Percentiles rank a stretch among this genome's conserved stretches.
Conservation (phyloP, 2,329 filamentous ascomycete species). For the Colletotrichum tabaci region DNA sequence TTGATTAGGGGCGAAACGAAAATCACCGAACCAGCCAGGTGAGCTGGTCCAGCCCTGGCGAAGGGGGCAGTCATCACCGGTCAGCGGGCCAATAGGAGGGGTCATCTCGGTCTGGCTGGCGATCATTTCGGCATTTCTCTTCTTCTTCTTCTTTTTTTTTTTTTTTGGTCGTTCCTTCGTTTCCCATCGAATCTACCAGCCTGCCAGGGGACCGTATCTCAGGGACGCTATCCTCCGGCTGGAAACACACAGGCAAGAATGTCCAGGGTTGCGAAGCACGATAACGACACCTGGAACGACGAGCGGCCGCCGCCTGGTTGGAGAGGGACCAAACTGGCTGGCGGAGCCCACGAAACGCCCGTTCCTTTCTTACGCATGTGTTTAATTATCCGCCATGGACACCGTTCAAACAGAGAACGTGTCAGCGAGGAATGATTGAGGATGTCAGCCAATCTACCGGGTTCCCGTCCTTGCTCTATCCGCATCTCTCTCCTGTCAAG, state of each 20-base stretch:
- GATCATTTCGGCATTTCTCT: conserved; percentile 17
- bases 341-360: neutral
- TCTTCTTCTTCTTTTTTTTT: too few relatives aligned
- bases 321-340: neutral
- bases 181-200: conserved; percentile 27
- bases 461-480: neutral
- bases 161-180: conserved; percentile 3
- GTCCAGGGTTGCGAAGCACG: neutral
- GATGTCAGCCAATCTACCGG: conserved; percentile 5
- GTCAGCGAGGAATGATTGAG: neutral
- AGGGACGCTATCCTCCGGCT: neutral
- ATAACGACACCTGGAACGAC: neutral
- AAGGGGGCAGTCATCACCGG: conserved; percentile 1
- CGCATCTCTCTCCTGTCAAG: neutral
- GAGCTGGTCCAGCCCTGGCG: conserved; percentile 15
- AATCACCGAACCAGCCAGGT: neutral
- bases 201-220: conserved; percentile 14
- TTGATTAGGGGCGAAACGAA: neutral
- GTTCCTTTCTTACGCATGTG: neutral
- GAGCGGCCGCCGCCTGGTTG: neutral
- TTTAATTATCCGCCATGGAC: neutral
- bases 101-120: conserved; percentile 4
- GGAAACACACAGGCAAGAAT: conserved; percentile 8
- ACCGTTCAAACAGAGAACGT: neutral
- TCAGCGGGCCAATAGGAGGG: conserved; percentile 11